A percentile compares a stretch with the other conserved stretches of the same genome.
Conservation (phyloP, 1,139 yeast genomes). For the Ogataea hybrid region DNA sequence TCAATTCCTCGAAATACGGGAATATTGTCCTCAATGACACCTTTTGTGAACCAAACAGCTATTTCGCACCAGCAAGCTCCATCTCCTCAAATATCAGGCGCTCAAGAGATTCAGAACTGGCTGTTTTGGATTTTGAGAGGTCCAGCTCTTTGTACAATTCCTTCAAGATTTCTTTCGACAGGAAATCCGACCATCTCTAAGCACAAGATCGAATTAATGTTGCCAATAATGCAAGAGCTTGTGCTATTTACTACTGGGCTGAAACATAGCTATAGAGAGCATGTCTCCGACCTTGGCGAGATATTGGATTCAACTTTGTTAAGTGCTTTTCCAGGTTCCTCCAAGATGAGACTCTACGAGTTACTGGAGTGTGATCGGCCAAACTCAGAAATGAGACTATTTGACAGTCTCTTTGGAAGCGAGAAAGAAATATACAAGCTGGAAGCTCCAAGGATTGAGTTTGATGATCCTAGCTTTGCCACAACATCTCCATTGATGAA, state of each 20-base stretch:
- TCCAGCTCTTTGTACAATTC: conserved; percentile 59
- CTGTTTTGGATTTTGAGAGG: conserved; percentile 63
- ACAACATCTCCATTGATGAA: conserved; percentile 29
- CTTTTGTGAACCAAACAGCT: background rate
- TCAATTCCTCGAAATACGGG: conserved; percentile 16
- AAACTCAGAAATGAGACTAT: conserved; percentile 19
- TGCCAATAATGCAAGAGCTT: conserved; percentile 32
- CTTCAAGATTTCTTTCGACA: conserved; percentile 44
- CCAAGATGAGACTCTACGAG: conserved; percentile 24
- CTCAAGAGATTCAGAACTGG: conserved; percentile 41
- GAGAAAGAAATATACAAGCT: conserved; percentile 3
- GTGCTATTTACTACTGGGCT: conserved; percentile 27
- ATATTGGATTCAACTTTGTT: conserved; percentile 25
- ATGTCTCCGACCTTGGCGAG: conserved; percentile 21
- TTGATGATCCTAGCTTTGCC: conserved; percentile 31
- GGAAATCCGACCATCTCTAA: conserved; percentile 28
- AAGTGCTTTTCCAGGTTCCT: conserved; percentile 27
- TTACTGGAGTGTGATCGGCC: conserved; percentile 20
- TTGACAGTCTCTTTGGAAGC: conserved; percentile 26
- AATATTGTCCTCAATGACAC: conserved; percentile 17
- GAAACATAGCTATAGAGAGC: conserved; percentile 21
- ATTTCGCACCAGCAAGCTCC: conserved; percentile 1
- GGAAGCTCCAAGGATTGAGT: conserved; percentile 16
- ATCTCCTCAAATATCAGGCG: conserved; percentile 9
- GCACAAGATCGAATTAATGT: conserved; percentile 16